These are phyloP conservation scores for Fusarium albosuccineum DNA, from an alignment of 2,329 filamentous ascomycete genomes.

Conservation along the genomic window DNA sequence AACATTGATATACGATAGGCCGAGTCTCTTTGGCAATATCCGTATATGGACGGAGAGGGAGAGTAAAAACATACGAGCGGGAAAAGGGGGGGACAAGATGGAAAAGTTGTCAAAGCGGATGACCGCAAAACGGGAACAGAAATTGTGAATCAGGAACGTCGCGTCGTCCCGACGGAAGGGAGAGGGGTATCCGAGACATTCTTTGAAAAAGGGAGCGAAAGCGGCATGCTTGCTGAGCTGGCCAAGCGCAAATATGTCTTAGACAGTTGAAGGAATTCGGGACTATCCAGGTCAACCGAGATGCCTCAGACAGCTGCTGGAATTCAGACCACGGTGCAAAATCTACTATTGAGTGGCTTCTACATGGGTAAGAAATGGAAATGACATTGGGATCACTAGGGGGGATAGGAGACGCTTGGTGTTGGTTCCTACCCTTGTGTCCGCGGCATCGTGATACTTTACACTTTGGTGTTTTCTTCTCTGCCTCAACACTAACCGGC, in stretches of 20 bases:
- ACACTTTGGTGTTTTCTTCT: no score
- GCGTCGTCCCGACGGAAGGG: constrained; percentile 35
- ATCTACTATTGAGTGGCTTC: neutral
- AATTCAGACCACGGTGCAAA: constrained; percentile 10
- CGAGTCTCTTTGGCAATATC: no score
- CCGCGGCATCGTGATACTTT: neutral
- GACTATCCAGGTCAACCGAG: neutral
- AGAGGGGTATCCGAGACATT: constrained; percentile 25
- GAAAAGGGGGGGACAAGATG: neutral
- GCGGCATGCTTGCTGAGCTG: constrained; percentile 8
- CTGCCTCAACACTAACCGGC: no score
- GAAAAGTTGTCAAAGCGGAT: neutral
- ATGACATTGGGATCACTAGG: constrained; percentile 1
- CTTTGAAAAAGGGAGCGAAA: constrained; percentile 16
- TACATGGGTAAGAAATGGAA: constrained; percentile 14
- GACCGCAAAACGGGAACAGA: neutral
- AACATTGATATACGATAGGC: no score
- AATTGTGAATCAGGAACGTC: constrained; percentile 10
- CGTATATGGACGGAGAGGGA: constrained; percentile 2
- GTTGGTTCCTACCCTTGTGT: neutral
- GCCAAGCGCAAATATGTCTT: constrained; percentile 14
- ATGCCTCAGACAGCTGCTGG: neutral
- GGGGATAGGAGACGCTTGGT: neutral
- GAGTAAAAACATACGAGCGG: neutral
- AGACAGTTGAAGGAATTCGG: constrained; percentile 10